phyloP scores from a whole-genome alignment of 202 grass and related monocot species.

The Musa balbisiana region DNA sequence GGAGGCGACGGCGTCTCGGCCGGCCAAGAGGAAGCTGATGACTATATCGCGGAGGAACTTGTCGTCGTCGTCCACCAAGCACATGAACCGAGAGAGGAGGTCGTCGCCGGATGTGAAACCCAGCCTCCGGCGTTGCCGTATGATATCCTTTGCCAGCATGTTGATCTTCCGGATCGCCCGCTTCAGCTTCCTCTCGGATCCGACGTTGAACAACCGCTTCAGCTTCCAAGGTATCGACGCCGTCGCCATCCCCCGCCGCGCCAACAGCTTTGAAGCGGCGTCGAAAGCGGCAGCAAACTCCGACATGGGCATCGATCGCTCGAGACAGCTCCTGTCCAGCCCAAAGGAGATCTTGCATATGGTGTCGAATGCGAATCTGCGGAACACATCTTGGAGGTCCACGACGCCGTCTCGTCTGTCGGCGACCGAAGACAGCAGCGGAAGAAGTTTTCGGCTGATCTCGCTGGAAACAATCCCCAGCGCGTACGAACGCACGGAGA shows the following conservation, averaged over 20 bases:
- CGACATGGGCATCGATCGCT: slow-evolving; percentile 23
- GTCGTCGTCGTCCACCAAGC: slow-evolving; percentile 8
- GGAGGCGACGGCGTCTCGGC: slow-evolving; percentile 68
- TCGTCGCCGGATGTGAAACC: slow-evolving; percentile 37
- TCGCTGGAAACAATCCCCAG: slow-evolving; percentile 31
- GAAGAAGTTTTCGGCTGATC: slow-evolving; percentile 30
- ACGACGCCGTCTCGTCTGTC: slow-evolving; percentile 3
- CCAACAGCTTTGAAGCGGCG: slow-evolving; percentile 34
- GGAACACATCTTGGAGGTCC: slow-evolving; percentile 59
- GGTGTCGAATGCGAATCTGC: slow-evolving; percentile 56
- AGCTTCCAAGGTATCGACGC: slow-evolving; percentile 39
- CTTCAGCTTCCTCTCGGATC: slow-evolving; percentile 44
- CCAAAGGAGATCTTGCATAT: slow-evolving; percentile 66
- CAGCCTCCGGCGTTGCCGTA: slow-evolving; percentile 30
- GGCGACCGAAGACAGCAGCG: slow-evolving; percentile 21
- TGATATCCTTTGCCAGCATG: slow-evolving; percentile 29
- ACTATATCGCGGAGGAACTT: slow-evolving; percentile 39
- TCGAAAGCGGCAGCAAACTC: slow-evolving; percentile 49
- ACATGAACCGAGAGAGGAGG: slow-evolving; percentile 64
- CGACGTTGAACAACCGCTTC: slow-evolving; percentile 52
- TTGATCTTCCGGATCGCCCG: slow-evolving; percentile 32
- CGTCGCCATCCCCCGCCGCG: slow-evolving; percentile 23
- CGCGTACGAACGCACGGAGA: slow-evolving; percentile 14
- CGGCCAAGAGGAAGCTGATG: slow-evolving; percentile 54
- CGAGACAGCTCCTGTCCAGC: slow-evolving; percentile 42